Evolutionary conservation across 495 filamentous ascomycete species (phyloP).

Genomic region (Podospora australis): DNA sequence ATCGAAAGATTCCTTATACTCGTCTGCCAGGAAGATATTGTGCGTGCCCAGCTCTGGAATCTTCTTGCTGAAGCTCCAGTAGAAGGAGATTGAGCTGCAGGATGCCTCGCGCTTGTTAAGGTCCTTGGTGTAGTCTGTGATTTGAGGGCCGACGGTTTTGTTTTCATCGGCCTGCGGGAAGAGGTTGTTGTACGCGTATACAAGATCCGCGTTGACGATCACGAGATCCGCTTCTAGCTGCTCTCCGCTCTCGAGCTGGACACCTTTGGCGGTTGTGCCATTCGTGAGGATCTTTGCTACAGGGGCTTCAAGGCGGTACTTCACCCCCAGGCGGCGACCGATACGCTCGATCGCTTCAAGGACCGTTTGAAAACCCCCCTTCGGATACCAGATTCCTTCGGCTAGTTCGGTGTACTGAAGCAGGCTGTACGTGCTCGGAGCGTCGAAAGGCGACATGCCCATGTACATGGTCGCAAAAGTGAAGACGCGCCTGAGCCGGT

Average conservation of each 20-base stretch:
- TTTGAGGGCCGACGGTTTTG: constrained; percentile 1
- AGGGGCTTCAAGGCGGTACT: constrained; percentile 49
- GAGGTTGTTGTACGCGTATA: constrained; percentile 64
- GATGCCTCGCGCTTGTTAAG: constrained; percentile 46
- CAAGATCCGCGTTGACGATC: constrained; percentile 61
- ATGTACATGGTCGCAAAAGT: constrained; percentile 75
- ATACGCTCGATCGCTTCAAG: constrained; percentile 50
- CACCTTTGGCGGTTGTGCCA: constrained; percentile 44
- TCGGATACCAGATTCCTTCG: constrained; percentile 69
- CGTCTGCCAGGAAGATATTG: constrained; percentile 67
- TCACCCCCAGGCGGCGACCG: constrained; percentile 49
- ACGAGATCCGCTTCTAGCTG: constrained; percentile 52
- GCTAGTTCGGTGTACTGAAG: constrained; percentile 66
- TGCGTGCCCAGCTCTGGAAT: constrained; percentile 57
- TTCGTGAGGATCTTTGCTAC: constrained; percentile 47
- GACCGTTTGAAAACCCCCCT: constrained; percentile 59
- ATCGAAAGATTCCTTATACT: constrained; percentile 63
- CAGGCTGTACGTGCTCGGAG: constrained; percentile 63
- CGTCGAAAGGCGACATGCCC: constrained; percentile 68
- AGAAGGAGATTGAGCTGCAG: constrained; percentile 68
- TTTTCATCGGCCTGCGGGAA: constrained; percentile 29
- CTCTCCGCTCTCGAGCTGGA: constrained; percentile 47
- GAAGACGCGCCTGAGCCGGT: constrained; percentile 58
- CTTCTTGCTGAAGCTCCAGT: constrained; percentile 55
- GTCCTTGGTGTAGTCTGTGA: constrained; percentile 34